phyloP scores from a whole-genome alignment of 768 basidiomycete species.

The Lyophyllum decastes region DNA sequence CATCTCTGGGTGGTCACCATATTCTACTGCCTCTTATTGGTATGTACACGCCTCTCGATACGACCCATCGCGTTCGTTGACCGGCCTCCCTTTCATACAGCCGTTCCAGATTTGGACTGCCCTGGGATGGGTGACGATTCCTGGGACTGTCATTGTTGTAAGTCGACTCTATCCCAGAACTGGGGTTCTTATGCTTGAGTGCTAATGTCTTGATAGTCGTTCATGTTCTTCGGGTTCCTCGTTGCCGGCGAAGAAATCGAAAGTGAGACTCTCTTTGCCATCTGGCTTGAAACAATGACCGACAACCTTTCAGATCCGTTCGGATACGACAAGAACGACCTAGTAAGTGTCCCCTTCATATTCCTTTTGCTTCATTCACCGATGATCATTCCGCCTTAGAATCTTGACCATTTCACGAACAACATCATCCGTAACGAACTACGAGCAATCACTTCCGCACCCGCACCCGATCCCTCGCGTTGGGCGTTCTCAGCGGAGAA shows the following conservation, averaged over 20 bases:
- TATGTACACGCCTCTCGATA: slow-evolving; percentile 28
- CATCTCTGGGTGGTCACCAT: slow-evolving; percentile 70
- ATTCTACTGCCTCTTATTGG: slow-evolving; percentile 62
- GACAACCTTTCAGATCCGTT: slow-evolving; percentile 39
- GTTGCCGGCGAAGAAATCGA: slow-evolving; percentile 78
- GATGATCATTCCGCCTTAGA: slow-evolving; percentile 29
- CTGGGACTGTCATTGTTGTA: slow-evolving; percentile 56
- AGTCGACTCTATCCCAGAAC: too few species aligned
- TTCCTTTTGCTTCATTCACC: not conserved
- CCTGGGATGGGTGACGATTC: slow-evolving; percentile 65
- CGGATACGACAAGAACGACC: slow-evolving; percentile 74
- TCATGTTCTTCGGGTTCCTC: slow-evolving; percentile 75
- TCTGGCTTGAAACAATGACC: not conserved
- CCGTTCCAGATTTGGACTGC: slow-evolving; percentile 64
- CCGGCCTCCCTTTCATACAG: slow-evolving; percentile 27
- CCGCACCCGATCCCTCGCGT: slow-evolving; percentile 54
- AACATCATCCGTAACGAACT: slow-evolving; percentile 73
- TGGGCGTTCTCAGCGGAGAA: slow-evolving; percentile 68
- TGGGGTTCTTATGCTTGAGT: too few species aligned
- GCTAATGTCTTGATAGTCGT: slow-evolving; percentile 47
- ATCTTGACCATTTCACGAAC: slow-evolving; percentile 71
- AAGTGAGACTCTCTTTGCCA: slow-evolving; percentile 42
- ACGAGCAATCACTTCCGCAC: slow-evolving; percentile 59
- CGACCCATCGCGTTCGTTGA: not conserved
- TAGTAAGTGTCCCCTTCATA: slow-evolving; percentile 38